Evolutionary conservation across 306 rosid species (phyloP).

Genomic region (Carpinus viminea): DNA sequence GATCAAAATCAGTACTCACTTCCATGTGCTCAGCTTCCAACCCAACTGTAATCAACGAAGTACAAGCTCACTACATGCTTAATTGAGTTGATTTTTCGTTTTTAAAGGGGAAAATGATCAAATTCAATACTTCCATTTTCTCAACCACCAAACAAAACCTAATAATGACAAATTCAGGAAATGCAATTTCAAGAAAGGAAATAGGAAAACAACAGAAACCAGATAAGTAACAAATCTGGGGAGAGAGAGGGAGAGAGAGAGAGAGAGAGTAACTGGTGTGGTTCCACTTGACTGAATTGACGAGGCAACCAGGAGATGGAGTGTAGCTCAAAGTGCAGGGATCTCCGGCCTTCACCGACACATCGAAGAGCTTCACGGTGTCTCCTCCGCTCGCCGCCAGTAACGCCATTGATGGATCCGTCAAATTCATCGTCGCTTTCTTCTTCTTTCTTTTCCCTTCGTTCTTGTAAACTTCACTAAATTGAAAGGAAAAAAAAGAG

Average conservation of each 20-base stretch:
- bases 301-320: conserved; percentile 76
- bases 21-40: not conserved
- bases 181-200: not conserved
- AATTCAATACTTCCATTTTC: too few species aligned
- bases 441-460: not conserved
- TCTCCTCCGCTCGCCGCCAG: conserved; percentile 93
- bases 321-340: conserved; percentile 83
- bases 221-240: not conserved
- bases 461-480: not conserved
- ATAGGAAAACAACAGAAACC: not conserved
- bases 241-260: conserved; percentile 1
- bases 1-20: not conserved
- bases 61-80: too few species aligned
- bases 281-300: conserved; percentile 95
- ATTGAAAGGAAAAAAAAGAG: not conserved
- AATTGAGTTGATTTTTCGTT: too few species aligned
- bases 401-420: conserved; percentile 76
- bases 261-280: conserved; percentile 75
- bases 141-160: too few species aligned
- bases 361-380: conserved; percentile 90
- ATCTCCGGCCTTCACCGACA: conserved; percentile 78
- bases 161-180: not conserved
- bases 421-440: conserved; percentile 28
- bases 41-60: not conserved
- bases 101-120: too few species aligned